Percentiles rank a stretch among this genome's conserved stretches.
These are phyloP conservation scores for Metschnikowia orientalis DNA, from an alignment of 805 yeast genomes.

Conservation along the genomic window DNA sequence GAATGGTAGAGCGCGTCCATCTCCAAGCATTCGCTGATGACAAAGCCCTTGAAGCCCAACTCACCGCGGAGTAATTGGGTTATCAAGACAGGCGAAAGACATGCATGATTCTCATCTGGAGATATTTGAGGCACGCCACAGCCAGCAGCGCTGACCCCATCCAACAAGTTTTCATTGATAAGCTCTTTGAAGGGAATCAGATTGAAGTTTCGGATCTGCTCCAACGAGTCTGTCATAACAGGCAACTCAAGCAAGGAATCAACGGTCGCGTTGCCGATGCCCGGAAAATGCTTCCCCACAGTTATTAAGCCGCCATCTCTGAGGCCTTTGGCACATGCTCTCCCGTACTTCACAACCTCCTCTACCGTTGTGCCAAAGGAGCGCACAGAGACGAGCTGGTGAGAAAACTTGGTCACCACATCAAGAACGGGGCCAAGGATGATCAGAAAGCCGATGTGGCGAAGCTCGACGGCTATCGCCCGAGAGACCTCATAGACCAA, in stretches of 20 bases:
- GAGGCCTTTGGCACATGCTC: conserved; percentile 50
- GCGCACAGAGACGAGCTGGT: conserved; percentile 55
- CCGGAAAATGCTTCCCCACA: conserved; percentile 65
- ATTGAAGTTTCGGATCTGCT: conserved; percentile 47
- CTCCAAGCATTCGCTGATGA: conserved; percentile 56
- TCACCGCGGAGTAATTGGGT: conserved; percentile 48
- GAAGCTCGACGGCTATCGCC: conserved; percentile 51
- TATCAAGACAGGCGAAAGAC: conserved; percentile 51
- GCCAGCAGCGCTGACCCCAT: conserved; percentile 58
- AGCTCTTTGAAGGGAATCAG: conserved; percentile 48
- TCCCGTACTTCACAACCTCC: conserved; percentile 52
- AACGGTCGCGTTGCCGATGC: conserved; percentile 58
- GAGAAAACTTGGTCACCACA: conserved; percentile 52
- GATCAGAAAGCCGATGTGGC: conserved; percentile 52
- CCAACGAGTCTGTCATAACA: conserved; percentile 52
- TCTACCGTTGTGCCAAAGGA: conserved; percentile 59
- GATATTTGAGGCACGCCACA: conserved; percentile 60
- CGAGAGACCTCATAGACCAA: conserved; percentile 49
- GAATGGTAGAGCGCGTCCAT: conserved; percentile 59
- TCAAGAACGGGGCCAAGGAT: conserved; percentile 61
- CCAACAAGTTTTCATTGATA: conserved; percentile 42
- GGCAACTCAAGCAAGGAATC: conserved; percentile 56
- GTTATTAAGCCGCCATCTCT: conserved; percentile 50
- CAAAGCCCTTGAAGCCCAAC: conserved; percentile 52
- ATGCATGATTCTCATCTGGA: conserved; percentile 60